These are phyloP conservation scores for Pinus tabuliformis DNA, from an alignment of 75 land plant genomes.

Conservation along the genomic window DNA sequence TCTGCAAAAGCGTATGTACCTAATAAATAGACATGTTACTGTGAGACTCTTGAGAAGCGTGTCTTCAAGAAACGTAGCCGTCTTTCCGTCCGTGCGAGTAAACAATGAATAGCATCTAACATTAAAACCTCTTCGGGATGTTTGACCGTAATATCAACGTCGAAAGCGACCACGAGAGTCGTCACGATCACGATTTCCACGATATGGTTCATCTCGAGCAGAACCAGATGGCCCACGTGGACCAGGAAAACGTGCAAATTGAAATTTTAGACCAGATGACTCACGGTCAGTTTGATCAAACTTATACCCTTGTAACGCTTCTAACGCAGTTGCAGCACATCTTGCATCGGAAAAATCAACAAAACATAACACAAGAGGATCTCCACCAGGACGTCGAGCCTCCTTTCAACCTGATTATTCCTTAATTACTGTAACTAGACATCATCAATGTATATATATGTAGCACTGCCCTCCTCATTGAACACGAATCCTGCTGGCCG, in stretches of 20 bases:
- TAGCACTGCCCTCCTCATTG: too few relatives aligned
- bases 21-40: too few relatives aligned
- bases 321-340: slow-evolving; percentile 79
- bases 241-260: slow-evolving; percentile 83
- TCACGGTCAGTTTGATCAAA: slow-evolving; percentile 79
- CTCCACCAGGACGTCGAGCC: slow-evolving; percentile 70
- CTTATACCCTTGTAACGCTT: slow-evolving; percentile 93
- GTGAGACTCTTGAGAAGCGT: too few relatives aligned
- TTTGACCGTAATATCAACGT: neutral
- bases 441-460: too few relatives aligned
- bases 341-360: slow-evolving; percentile 84
- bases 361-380: slow-evolving; percentile 79
- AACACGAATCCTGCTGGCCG: too few relatives aligned
- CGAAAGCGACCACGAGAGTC: neutral
- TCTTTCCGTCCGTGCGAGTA: too few relatives aligned
- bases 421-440: too few relatives aligned
- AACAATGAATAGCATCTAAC: too few relatives aligned
- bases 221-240: slow-evolving; percentile 39
- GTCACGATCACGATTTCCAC: slow-evolving; percentile 10
- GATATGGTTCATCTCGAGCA: slow-evolving; percentile 3
- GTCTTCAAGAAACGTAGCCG: too few relatives aligned
- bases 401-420: too few relatives aligned
- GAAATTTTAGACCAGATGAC: slow-evolving; percentile 54
- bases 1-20: too few relatives aligned
- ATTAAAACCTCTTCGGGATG: too few relatives aligned